Percentiles rank a stretch among this genome's conserved stretches.
Conservation (phyloP, 2,329 filamentous ascomycete species). For the Trichoderma endophyticum region DNA sequence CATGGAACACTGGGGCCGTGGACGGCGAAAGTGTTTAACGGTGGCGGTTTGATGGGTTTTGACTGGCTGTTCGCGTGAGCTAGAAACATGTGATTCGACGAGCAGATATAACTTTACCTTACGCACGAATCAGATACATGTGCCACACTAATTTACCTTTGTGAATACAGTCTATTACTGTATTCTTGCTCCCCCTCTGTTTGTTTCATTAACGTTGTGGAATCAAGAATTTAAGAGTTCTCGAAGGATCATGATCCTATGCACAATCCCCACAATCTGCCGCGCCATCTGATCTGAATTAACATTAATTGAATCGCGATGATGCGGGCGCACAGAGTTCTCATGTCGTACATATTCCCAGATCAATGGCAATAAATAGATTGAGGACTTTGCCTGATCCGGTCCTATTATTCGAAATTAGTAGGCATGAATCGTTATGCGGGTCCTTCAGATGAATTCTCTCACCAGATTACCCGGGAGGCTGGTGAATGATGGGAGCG, state of each 20-base stretch:
- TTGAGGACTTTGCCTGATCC: not conserved
- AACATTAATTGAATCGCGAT: not conserved
- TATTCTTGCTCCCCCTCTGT: not conserved
- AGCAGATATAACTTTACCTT: not conserved
- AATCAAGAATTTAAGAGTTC: not conserved
- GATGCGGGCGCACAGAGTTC: not conserved
- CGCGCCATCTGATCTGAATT: not conserved
- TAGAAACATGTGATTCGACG: not conserved
- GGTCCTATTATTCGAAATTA: not conserved
- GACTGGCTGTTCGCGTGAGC: not conserved
- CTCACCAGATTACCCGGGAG: not conserved
- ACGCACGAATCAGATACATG: not conserved
- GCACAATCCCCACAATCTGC: not conserved
- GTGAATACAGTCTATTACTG: not conserved
- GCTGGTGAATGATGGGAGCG: not conserved
- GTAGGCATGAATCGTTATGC: not conserved
- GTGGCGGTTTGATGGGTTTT: not conserved
- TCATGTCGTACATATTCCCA: not conserved
- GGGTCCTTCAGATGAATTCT: not conserved
- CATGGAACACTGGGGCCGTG: not conserved
- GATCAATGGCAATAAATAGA: not conserved
- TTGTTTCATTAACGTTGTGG: not conserved
- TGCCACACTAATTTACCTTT: not conserved
- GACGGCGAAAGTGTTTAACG: not conserved
- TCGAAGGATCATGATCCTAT: not conserved